Conservation (phyloP, 2,329 filamentous ascomycete species). For the Botryotinia calthae region DNA sequence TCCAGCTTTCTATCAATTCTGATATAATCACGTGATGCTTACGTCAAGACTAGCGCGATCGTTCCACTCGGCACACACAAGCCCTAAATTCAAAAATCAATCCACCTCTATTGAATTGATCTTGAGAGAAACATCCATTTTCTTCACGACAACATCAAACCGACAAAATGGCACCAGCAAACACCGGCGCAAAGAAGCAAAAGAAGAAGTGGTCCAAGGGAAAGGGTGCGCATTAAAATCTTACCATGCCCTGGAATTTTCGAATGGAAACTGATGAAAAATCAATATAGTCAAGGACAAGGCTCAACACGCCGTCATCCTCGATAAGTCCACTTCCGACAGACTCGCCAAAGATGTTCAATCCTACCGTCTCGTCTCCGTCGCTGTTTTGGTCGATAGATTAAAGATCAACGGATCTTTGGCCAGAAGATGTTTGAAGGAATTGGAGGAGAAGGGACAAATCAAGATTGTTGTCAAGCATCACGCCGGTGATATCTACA, state of each 20-base stretch:
- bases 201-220: conserved; percentile 69
- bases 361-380: conserved; percentile 98
- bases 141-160: conserved; percentile 23
- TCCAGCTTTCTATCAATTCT: background rate
- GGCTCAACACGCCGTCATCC: conserved; percentile 98
- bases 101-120: conserved; percentile 19
- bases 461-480: conserved; percentile 98
- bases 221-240: conserved; percentile 48
- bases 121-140: conserved; percentile 12
- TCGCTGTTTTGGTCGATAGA: conserved; percentile 97
- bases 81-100: conserved; percentile 21
- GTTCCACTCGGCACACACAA: conserved; percentile 21
- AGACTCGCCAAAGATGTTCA: conserved; percentile 99
- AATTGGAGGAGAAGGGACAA: conserved; percentile 96
- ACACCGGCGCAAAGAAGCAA: conserved; percentile 72
- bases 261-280: conserved; percentile 12
- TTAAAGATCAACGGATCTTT: conserved; percentile 99
- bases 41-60: conserved; percentile 12
- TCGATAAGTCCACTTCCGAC: conserved; percentile 96
- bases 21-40: background rate
- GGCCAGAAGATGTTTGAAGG: conserved; percentile 81
- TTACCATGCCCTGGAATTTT: background rate
- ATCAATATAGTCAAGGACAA: conserved; percentile 92
- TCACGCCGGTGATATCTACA: conserved; percentile 99
- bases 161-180: conserved; percentile 46